A percentile compares a stretch with the other conserved stretches of the same genome.
Evolutionary conservation across 495 filamentous ascomycete species (phyloP).

Genomic region (Neurospora discreta): DNA sequence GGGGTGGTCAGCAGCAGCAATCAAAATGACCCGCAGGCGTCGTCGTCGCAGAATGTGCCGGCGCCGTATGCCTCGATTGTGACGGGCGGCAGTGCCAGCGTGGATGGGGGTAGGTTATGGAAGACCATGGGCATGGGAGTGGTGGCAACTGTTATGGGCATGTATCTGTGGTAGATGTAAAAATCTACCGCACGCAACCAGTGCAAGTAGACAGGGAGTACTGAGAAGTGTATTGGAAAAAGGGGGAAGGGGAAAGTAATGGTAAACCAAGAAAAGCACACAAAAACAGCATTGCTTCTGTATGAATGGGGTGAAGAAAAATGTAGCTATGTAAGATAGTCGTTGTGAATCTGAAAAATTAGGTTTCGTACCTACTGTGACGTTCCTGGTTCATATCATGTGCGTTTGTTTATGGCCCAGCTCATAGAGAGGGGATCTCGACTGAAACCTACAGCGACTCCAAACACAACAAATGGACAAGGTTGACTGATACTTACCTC

Average conservation of each 20-base stretch:
- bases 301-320: not conserved
- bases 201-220: too few relatives aligned
- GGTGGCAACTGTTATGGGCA: not conserved
- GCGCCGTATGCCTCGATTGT: not conserved
- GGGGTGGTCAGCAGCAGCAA: too few relatives aligned
- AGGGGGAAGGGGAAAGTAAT: not conserved
- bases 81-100: not conserved
- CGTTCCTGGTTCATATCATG: not conserved
- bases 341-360: not conserved
- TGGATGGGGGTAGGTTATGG: not conserved
- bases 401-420: not conserved
- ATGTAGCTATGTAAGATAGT: not conserved
- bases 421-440: not conserved
- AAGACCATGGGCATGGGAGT: not conserved
- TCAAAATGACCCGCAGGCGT: too few relatives aligned
- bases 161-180: not conserved
- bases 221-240: not conserved
- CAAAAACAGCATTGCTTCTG: not conserved
- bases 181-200: not conserved
- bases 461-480: not conserved
- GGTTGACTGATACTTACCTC: not conserved
- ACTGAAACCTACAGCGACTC: not conserved
- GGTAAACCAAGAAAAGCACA: not conserved
- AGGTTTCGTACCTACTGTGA: not conserved
- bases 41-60: too few relatives aligned